These are phyloP conservation scores for Talaromyces sp. DNA, from an alignment of 2,329 filamentous ascomycete genomes.

Conservation along the genomic window DNA sequence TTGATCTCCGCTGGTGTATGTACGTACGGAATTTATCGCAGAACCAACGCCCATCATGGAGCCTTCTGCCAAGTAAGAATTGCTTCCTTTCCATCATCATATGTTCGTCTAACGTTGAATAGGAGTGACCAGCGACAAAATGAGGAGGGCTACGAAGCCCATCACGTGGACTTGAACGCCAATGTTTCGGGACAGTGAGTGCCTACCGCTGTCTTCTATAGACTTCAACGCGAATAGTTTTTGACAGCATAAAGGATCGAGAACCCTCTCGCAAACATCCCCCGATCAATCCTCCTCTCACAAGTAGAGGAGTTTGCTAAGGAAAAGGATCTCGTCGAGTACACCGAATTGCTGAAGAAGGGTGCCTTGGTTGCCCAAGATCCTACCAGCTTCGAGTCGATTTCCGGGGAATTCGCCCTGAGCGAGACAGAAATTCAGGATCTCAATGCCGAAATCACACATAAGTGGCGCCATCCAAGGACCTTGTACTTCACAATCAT, in stretches of 20 bases:
- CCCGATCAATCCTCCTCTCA: conserved; percentile 29
- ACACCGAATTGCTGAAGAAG: conserved; percentile 42
- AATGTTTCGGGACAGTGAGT: background rate
- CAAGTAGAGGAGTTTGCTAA: conserved; percentile 33
- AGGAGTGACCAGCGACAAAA: background rate
- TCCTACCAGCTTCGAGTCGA: conserved; percentile 42
- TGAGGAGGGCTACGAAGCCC: background rate
- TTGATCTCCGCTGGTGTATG: background rate
- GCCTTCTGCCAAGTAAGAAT: background rate
- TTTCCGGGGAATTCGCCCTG: background rate
- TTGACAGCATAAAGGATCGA: conserved; percentile 36
- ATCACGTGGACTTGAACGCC: background rate
- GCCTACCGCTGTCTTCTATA: background rate
- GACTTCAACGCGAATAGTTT: background rate
- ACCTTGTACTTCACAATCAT: conserved; percentile 51
- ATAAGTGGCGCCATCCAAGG: conserved; percentile 50
- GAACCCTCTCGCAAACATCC: conserved; percentile 45
- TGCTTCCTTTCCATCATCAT: background rate
- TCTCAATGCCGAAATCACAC: conserved; percentile 43
- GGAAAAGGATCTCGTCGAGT: conserved; percentile 40
- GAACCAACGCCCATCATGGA: background rate
- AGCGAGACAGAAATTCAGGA: conserved; percentile 43
- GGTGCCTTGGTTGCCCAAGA: conserved; percentile 52
- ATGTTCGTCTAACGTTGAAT: background rate
- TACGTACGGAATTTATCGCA: background rate